Evolutionary conservation across 73 alveolate genomes (phyloP).

Genomic region (Blepharisma stoltei): DNA sequence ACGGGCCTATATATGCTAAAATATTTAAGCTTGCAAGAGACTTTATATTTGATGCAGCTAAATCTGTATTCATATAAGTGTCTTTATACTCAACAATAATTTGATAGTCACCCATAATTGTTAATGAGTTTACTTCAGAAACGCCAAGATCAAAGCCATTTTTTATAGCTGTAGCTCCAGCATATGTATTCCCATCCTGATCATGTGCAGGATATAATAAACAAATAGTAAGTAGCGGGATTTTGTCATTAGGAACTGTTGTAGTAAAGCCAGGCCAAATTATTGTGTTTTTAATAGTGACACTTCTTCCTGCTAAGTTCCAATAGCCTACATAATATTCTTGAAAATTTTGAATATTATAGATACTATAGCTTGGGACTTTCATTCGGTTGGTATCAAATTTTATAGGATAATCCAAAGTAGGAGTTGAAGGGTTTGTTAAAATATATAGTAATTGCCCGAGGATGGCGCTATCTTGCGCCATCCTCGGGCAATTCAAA

Average conservation of each 20-base stretch:
- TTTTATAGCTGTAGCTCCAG: neutral
- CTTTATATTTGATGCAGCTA: neutral
- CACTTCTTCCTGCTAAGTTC: too few relatives aligned
- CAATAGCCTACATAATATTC: neutral
- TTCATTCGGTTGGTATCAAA: neutral
- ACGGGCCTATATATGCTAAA: constrained; percentile 21
- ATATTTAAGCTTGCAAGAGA: constrained; percentile 14
- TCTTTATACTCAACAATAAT: neutral
- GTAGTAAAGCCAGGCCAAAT: constrained; percentile 13
- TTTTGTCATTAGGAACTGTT: constrained; percentile 4
- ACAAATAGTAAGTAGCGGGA: neutral
- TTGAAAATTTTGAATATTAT: too few relatives aligned
- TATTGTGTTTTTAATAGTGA: too few relatives aligned
- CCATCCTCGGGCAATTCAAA: too few relatives aligned
- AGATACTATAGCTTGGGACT: neutral
- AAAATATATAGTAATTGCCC: too few relatives aligned
- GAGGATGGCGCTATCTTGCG: too few relatives aligned
- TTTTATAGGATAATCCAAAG: neutral
- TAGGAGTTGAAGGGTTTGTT: neutral
- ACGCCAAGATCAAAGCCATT: neutral
- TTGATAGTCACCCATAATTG: neutral
- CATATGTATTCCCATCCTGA: neutral
- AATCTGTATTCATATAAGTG: neutral
- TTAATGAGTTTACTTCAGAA: neutral
- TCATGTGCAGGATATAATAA: neutral